Conservation (phyloP, 208 protist species). For the Acanthamoeba castellanii region DNA sequence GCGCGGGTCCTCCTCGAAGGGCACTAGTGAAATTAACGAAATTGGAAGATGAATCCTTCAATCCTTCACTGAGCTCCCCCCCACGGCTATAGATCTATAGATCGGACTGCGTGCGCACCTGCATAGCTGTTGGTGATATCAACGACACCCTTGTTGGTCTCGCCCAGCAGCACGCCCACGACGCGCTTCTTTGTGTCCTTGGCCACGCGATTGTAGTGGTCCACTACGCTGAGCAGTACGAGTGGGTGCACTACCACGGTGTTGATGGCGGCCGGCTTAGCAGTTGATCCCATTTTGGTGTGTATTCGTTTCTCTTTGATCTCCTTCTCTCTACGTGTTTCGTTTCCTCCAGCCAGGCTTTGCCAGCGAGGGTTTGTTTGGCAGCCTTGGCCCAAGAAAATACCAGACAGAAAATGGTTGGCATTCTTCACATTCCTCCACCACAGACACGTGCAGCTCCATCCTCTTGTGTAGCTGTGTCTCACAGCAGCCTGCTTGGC, state of each 20-base stretch:
- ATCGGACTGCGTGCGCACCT: slow-evolving; percentile 77
- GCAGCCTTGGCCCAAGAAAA: not conserved
- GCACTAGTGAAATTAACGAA: slow-evolving; percentile 87
- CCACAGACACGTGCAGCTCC: too few relatives aligned
- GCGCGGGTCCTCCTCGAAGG: slow-evolving; percentile 99
- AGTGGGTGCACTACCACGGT: slow-evolving; percentile 71
- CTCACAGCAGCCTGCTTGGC: not conserved
- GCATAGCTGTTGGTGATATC: slow-evolving; percentile 98
- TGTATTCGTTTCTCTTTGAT: not conserved
- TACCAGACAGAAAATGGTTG: not conserved
- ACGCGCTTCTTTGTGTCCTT: slow-evolving; percentile 95
- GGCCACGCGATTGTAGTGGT: slow-evolving; percentile 99
- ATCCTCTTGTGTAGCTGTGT: not conserved
- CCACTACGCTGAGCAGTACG: slow-evolving; percentile 98
- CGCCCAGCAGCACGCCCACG: slow-evolving; percentile 97
- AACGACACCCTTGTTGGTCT: slow-evolving; percentile 89
- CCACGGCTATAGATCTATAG: not conserved
- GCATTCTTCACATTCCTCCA: not conserved
- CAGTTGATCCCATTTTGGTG: not conserved
- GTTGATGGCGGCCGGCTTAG: slow-evolving; percentile 7
- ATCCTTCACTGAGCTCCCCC: too few relatives aligned
- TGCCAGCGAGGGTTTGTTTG: slow-evolving; percentile 55
- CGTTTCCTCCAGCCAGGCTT: not conserved
- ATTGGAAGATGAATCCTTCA: not conserved
- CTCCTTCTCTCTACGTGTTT: not conserved